phyloP scores from a whole-genome alignment of 2,329 filamentous ascomycete species.

The Sclerotinia spermophila region DNA sequence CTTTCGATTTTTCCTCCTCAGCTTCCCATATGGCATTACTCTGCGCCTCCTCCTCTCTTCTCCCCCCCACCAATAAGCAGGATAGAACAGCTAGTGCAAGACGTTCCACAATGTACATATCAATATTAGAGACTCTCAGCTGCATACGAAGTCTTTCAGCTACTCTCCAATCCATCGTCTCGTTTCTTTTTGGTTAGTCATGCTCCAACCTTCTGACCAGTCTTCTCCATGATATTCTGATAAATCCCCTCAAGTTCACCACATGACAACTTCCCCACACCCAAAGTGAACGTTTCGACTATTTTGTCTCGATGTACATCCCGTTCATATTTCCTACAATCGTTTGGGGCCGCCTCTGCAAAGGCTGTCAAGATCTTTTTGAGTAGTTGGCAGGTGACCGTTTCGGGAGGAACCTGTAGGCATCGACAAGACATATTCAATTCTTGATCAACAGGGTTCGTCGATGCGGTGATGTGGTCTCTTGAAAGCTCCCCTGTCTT shows the following conservation, averaged over 20 bases:
- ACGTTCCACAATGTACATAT: not conserved
- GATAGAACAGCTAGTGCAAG: not conserved
- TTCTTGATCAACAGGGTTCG: not conserved
- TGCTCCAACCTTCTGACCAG: not conserved
- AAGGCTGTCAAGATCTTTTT: not conserved
- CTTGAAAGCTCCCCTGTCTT: not conserved
- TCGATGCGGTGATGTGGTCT: not conserved
- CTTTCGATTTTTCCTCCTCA: no score
- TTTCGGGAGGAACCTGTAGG: no score
- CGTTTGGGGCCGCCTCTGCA: not conserved
- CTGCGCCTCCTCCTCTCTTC: not conserved
- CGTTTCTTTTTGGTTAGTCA: not conserved
- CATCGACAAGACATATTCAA: not conserved
- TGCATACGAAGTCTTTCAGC: not conserved
- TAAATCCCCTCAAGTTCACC: not conserved
- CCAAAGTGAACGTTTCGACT: not conserved
- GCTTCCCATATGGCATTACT: no score
- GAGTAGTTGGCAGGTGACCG: not conserved
- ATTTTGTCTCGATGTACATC: not conserved
- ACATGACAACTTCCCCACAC: not conserved
- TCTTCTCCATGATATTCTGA: not conserved
- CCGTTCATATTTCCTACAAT: not conserved
- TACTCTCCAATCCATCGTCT: not conserved
- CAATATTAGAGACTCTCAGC: no score
- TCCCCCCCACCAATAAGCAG: not conserved